A percentile compares a stretch with the other conserved stretches of the same genome.
phyloP scores from a whole-genome alignment of 345 rosid species.

The Eucalyptus curtisii region DNA sequence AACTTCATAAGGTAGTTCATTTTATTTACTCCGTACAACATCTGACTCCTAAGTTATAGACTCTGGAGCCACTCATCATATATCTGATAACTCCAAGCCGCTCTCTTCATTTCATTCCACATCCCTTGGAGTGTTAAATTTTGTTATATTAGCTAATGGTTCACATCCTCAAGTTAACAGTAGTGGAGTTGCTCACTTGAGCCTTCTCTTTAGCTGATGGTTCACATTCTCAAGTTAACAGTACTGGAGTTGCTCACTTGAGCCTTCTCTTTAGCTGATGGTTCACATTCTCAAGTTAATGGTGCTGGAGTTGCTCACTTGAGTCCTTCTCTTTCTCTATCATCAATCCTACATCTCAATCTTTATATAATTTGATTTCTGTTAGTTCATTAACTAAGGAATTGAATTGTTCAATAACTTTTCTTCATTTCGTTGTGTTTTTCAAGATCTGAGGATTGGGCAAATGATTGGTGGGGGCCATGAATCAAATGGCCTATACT shows the following conservation, averaged over 20 bases:
- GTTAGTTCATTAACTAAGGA: not conserved
- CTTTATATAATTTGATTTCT: not conserved
- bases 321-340: not conserved
- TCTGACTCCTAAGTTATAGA: not conserved
- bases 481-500: not conserved
- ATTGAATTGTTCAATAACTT: not conserved
- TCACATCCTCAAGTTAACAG: not conserved
- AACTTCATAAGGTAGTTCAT: not conserved
- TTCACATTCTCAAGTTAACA: not conserved
- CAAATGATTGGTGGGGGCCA: not conserved
- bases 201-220: not conserved
- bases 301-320: not conserved
- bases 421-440: rapidly evolving
- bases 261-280: not conserved
- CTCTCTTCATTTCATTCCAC: not conserved
- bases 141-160: rapidly evolving
- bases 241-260: not conserved
- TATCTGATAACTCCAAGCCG: not conserved
- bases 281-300: not conserved
- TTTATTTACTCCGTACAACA: rapidly evolving
- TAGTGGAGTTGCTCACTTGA: not conserved
- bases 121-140: not conserved
- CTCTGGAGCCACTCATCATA: not conserved
- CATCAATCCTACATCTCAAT: not conserved
- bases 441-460: not conserved